Conservation (phyloP, 495 filamentous ascomycete genomes). For the Hypoxylon intermedium region DNA sequence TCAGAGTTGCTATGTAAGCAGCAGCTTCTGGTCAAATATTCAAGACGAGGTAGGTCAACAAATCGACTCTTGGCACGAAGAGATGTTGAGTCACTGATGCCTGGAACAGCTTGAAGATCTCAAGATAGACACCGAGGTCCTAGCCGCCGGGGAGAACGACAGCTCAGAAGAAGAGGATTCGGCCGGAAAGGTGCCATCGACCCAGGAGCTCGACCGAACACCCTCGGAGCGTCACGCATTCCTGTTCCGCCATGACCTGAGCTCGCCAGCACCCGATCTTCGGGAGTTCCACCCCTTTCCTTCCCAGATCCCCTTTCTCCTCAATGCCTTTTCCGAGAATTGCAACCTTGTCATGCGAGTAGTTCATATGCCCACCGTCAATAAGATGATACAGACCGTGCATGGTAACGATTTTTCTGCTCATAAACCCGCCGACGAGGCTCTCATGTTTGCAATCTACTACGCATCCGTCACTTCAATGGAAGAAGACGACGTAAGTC, state of each 20-base stretch:
- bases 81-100: slow-evolving; percentile 28
- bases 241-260: slow-evolving; percentile 58
- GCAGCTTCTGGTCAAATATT: slow-evolving; percentile 61
- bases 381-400: slow-evolving; percentile 52
- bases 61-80: slow-evolving; percentile 3
- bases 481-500: slow-evolving; percentile 61
- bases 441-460: slow-evolving; percentile 67
- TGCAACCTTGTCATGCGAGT: slow-evolving; percentile 57
- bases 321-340: slow-evolving; percentile 61
- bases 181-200: slow-evolving; percentile 42
- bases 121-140: slow-evolving; percentile 47
- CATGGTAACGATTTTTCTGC: slow-evolving; percentile 43
- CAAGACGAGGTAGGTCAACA: slow-evolving; percentile 56
- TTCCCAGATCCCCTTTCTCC: slow-evolving; percentile 59
- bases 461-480: slow-evolving; percentile 65
- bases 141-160: slow-evolving; percentile 44
- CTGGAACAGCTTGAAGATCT: slow-evolving; percentile 51
- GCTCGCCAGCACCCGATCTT: slow-evolving; percentile 41
- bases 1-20: slow-evolving; percentile 58
- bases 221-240: slow-evolving; percentile 62
- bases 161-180: slow-evolving; percentile 52
- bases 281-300: slow-evolving; percentile 58
- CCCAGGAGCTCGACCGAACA: slow-evolving; percentile 49
- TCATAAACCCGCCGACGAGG: slow-evolving; percentile 57
- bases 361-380: slow-evolving; percentile 62